Conservation (phyloP, 441 rosid species). For the Erysimum cheiri region DNA sequence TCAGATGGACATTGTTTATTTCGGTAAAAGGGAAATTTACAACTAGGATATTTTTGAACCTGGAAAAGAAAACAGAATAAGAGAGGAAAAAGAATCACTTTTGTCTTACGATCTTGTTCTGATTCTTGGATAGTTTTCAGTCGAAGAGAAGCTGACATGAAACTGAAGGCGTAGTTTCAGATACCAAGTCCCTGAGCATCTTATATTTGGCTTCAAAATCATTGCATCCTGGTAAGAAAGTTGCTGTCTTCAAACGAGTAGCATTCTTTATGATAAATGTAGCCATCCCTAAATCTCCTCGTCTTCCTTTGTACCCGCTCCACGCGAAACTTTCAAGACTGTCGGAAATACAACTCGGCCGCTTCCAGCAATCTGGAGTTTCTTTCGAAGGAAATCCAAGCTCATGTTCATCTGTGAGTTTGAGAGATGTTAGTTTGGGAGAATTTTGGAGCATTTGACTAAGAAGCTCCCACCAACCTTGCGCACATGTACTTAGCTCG, state of each 20-base stretch:
- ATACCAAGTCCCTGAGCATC: neutral
- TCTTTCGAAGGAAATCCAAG: neutral
- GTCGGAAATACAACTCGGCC: neutral
- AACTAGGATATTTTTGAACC: too few relatives aligned
- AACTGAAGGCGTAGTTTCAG: neutral
- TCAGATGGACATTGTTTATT: too few relatives aligned
- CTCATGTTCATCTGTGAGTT: slow-evolving; percentile 5
- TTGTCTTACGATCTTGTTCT: too few relatives aligned
- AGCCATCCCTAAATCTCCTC: neutral
- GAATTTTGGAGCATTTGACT: slow-evolving; percentile 18
- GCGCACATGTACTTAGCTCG: slow-evolving; percentile 1
- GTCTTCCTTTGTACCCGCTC: neutral
- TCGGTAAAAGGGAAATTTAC: too few relatives aligned
- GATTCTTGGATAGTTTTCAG: neutral
- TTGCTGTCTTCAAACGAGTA: neutral
- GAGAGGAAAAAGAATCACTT: too few relatives aligned
- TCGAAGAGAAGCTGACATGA: neutral
- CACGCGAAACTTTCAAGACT: neutral
- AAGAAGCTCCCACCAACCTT: slow-evolving; percentile 32
- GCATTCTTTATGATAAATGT: neutral
- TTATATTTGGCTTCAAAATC: neutral
- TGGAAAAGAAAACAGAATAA: too few relatives aligned
- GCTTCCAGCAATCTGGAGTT: neutral
- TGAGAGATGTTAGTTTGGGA: slow-evolving; percentile 25
- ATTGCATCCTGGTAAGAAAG: neutral